A percentile compares a stretch with the other conserved stretches of the same genome.
These are phyloP conservation scores for Starmerella sirachaensis DNA, from an alignment of 805 yeast species.

Conservation along the genomic window DNA sequence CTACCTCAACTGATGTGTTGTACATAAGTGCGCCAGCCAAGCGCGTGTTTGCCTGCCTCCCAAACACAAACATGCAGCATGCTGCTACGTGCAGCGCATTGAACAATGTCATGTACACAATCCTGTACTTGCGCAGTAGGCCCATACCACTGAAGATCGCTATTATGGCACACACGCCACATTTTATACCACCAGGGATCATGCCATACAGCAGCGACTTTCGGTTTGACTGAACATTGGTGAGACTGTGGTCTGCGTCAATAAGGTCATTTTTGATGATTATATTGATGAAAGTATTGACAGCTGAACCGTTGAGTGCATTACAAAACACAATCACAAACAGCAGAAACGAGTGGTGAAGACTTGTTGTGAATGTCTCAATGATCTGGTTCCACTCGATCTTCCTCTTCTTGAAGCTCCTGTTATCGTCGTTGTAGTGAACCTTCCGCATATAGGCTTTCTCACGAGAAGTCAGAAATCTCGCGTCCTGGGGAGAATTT, in stretches of 20 bases:
- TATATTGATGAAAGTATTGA: constrained; percentile 38
- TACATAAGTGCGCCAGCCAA: constrained; percentile 14
- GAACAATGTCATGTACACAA: not conserved
- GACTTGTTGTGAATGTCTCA: constrained; percentile 34
- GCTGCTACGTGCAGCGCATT: constrained; percentile 10
- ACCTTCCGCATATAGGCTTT: constrained; percentile 41
- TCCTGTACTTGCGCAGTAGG: constrained; percentile 1
- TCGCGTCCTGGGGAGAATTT: constrained; percentile 36
- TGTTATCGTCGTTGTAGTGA: constrained; percentile 38
- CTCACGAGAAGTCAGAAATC: constrained; percentile 33
- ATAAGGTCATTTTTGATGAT: constrained; percentile 36
- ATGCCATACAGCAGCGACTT: constrained; percentile 31
- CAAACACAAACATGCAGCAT: constrained; percentile 15
- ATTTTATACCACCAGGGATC: constrained; percentile 38
- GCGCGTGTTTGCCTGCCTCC: constrained; percentile 7
- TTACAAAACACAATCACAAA: constrained; percentile 27
- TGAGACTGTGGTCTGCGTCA: constrained; percentile 20
- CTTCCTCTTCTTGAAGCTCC: constrained; percentile 32
- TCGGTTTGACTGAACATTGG: constrained; percentile 15
- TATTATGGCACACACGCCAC: constrained; percentile 8
- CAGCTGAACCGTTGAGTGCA: constrained; percentile 44
- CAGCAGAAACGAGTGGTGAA: not conserved
- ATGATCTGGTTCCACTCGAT: constrained; percentile 44
- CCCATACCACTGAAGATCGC: constrained; percentile 10
- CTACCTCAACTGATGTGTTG: constrained; percentile 5